These are phyloP conservation scores for Ophiocordyceps camponoti-floridani DNA, from an alignment of 2,329 filamentous ascomycete genomes.

Conservation along the genomic window DNA sequence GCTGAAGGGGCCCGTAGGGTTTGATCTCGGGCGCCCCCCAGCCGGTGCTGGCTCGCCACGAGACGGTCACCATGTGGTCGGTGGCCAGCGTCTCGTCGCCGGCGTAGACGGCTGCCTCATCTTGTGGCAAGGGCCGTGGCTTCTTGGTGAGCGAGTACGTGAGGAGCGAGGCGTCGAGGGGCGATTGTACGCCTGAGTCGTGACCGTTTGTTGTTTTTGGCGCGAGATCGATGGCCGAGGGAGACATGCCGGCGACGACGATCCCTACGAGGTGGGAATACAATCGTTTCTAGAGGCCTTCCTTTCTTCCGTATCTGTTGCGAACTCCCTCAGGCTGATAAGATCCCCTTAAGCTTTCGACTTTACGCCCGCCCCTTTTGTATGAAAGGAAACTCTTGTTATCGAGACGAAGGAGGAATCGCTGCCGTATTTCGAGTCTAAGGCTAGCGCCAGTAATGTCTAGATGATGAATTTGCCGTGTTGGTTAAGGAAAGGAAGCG, in stretches of 20 bases:
- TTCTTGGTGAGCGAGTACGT: constrained; percentile 31
- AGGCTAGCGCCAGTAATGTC: too few species aligned
- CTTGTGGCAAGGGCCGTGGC: constrained; percentile 31
- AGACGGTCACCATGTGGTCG: constrained; percentile 74
- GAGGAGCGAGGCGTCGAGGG: constrained; percentile 44
- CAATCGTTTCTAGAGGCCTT: neutral
- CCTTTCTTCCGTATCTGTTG: neutral
- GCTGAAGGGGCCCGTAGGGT: constrained; percentile 58
- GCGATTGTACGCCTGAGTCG: constrained; percentile 17
- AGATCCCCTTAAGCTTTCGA: neutral
- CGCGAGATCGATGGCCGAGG: neutral
- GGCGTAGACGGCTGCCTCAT: constrained; percentile 25
- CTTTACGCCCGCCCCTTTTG: neutral
- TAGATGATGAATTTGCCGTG: too few species aligned
- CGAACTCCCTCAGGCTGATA: neutral
- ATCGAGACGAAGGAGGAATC: too few species aligned
- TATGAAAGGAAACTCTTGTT: too few species aligned
- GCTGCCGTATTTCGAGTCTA: too few species aligned
- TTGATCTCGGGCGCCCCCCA: constrained; percentile 60
- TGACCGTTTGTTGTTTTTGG: constrained; percentile 7
- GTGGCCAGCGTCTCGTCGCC: constrained; percentile 43
- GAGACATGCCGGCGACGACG: neutral
- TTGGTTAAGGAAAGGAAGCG: too few species aligned
- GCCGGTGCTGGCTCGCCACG: constrained; percentile 46
- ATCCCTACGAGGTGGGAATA: neutral